Evolutionary conservation across 768 basidiomycete species (phyloP).

Genomic region (Amyloporia xantha): DNA sequence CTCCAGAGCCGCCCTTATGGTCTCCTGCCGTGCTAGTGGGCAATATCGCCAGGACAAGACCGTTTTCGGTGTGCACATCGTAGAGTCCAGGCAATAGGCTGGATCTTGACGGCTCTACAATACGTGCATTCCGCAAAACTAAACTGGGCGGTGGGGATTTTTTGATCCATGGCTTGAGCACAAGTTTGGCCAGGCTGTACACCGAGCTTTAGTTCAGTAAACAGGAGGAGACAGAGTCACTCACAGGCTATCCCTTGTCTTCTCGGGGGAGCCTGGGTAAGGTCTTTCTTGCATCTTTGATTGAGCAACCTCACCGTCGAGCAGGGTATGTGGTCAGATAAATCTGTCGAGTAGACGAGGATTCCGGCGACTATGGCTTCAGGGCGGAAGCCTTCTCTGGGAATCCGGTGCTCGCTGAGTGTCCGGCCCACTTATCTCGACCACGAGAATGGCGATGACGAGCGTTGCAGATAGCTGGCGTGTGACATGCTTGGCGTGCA

Average conservation of each 20-base stretch:
- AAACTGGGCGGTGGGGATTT: slow-evolving; percentile 15
- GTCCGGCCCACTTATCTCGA: neutral
- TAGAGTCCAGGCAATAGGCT: slow-evolving; percentile 21
- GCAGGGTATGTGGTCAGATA: too few relatives aligned
- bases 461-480: too few relatives aligned
- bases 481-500: too few relatives aligned
- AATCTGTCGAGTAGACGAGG: too few relatives aligned
- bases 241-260: slow-evolving; percentile 14
- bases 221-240: neutral
- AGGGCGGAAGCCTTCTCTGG: neutral
- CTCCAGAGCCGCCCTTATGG: too few relatives aligned
- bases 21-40: too few relatives aligned
- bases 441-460: too few relatives aligned
- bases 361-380: too few relatives aligned
- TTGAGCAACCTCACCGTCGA: too few relatives aligned
- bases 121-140: slow-evolving; percentile 26
- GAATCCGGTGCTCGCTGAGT: neutral
- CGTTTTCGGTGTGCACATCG: slow-evolving; percentile 24
- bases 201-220: too few relatives aligned
- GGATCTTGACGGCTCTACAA: slow-evolving; percentile 28
- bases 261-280: slow-evolving; percentile 15
- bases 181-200: slow-evolving; percentile 23
- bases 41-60: slow-evolving; percentile 21
- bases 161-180: slow-evolving; percentile 31
- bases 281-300: neutral